Conservation (phyloP, 2,329 filamentous ascomycete species). For the Lasiodiplodia citricola region DNA sequence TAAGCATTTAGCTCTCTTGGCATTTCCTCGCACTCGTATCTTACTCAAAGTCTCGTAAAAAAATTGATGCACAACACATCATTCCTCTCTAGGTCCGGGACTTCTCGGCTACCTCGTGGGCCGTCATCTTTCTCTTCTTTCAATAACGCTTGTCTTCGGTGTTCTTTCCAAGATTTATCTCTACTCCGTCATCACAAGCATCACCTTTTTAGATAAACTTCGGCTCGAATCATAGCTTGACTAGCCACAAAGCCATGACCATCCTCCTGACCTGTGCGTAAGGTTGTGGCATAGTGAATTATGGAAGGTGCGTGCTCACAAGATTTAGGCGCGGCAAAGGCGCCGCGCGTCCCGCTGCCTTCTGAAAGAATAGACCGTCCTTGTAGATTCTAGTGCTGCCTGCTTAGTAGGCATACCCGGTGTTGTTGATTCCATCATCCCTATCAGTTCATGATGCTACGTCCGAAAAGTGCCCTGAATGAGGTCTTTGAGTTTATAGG, state of each 20-base stretch:
- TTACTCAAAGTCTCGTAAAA: too few species aligned
- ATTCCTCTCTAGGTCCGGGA: background rate
- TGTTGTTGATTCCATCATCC: background rate
- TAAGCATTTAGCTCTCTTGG: constrained; percentile 9
- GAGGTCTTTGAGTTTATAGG: background rate
- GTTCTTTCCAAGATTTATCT: background rate
- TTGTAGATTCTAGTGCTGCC: background rate
- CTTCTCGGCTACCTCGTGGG: background rate
- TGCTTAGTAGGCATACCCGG: background rate
- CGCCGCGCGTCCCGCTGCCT: background rate
- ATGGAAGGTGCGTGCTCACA: background rate
- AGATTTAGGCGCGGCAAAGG: background rate
- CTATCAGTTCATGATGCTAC: background rate
- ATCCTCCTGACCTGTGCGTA: background rate
- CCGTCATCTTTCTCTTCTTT: background rate
- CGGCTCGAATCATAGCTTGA: background rate
- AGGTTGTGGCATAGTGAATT: background rate
- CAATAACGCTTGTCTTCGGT: background rate
- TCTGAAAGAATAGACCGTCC: background rate
- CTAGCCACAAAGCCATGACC: background rate
- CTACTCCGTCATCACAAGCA: background rate
- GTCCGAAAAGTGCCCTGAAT: background rate
- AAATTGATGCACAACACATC: background rate
- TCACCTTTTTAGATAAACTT: background rate
- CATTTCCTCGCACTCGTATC: background rate